These are phyloP conservation scores for Asterella californica DNA, from an alignment of 225 moss, liverwort and hornwort species.

Conservation along the genomic window DNA sequence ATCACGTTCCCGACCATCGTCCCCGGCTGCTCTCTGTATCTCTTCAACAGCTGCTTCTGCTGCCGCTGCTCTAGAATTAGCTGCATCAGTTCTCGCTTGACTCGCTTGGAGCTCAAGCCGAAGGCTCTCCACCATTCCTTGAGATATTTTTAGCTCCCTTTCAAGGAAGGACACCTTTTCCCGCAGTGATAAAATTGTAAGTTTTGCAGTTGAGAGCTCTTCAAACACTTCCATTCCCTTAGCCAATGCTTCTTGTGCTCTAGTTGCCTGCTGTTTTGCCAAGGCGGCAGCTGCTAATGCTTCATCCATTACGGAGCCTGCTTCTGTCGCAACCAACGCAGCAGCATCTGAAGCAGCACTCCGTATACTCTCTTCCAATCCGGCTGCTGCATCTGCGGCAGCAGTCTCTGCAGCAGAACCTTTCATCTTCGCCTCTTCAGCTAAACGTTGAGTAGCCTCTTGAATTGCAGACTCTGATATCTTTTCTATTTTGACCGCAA, in stretches of 20 bases:
- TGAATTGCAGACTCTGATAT: constrained; percentile 48
- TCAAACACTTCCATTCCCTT: constrained; percentile 48
- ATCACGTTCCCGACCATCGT: constrained; percentile 48
- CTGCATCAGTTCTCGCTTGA: constrained; percentile 39
- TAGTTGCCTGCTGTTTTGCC: constrained; percentile 57
- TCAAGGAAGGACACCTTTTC: constrained; percentile 45
- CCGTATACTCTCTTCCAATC: constrained; percentile 52
- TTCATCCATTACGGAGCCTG: constrained; percentile 52
- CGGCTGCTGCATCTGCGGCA: constrained; percentile 53
- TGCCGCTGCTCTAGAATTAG: constrained; percentile 44
- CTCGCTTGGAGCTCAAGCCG: constrained; percentile 52
- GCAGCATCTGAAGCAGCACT: constrained; percentile 56
- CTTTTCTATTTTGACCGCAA: constrained; percentile 65
- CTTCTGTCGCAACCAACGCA: constrained; percentile 47
- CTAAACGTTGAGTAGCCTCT: constrained; percentile 36
- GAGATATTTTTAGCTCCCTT: constrained; percentile 46
- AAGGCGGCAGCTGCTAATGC: constrained; percentile 49
- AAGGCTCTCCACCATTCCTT: constrained; percentile 43
- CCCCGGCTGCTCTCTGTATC: constrained; percentile 50
- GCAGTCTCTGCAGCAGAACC: constrained; percentile 50
- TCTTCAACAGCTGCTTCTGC: constrained; percentile 52
- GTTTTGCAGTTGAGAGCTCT: constrained; percentile 57
- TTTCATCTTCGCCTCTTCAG: constrained; percentile 47
- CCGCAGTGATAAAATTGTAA: constrained; percentile 45
- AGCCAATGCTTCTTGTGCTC: constrained; percentile 49